phyloP scores from a whole-genome alignment of 1,284 basidiomycete species.

The Leccinum subrobustum region DNA sequence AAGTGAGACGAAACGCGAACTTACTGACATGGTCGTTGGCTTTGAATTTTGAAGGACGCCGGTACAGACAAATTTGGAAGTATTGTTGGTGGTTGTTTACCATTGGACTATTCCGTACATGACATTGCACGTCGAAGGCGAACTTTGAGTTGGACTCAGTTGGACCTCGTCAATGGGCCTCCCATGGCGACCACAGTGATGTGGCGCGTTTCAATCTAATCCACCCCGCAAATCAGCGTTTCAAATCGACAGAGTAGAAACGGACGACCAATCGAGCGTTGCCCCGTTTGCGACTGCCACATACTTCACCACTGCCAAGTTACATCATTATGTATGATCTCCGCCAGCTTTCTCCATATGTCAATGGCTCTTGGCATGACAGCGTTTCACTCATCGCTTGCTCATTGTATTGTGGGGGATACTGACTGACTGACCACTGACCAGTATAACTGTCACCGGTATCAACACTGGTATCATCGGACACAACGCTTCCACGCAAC shows the following conservation, averaged over 20 bases:
- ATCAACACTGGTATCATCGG: not conserved
- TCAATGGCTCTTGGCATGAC: not conserved
- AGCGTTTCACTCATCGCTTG: not conserved
- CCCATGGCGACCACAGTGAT: not conserved
- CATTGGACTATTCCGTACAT: not conserved
- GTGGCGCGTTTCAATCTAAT: not conserved
- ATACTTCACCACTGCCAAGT: not conserved
- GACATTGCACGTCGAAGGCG: too few species aligned
- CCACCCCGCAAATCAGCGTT: not conserved
- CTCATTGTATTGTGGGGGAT: not conserved
- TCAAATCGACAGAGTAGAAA: not conserved
- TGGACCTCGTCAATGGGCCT: not conserved
- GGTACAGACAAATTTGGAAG: conserved; percentile 17
- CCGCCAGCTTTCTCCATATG: not conserved
- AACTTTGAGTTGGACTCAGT: not conserved
- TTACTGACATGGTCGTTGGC: conserved; percentile 25
- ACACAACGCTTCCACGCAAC: not conserved
- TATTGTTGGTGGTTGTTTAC: conserved; percentile 26
- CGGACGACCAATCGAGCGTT: not conserved
- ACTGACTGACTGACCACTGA: too few species aligned
- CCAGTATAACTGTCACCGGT: not conserved
- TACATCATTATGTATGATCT: not conserved
- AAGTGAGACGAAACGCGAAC: conserved; percentile 3
- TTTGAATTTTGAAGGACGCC: conserved; percentile 15
- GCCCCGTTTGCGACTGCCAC: not conserved